Conservation (phyloP, 2,329 filamentous ascomycete species). For the Magnaporthales sp. region DNA sequence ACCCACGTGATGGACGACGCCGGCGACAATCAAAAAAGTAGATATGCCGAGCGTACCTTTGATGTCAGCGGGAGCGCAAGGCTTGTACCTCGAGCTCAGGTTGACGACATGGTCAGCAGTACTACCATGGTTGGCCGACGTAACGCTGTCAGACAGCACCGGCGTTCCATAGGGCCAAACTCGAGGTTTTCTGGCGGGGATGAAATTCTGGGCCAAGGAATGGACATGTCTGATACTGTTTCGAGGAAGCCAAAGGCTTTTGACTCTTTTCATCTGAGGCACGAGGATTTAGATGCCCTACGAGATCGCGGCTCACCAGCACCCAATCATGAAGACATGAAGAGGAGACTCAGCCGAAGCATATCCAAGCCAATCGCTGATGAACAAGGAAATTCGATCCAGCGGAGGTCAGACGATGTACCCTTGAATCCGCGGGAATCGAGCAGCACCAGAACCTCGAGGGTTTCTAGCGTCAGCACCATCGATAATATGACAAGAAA, state of each 20-base stretch:
- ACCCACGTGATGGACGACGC: neutral
- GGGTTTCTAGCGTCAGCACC: neutral
- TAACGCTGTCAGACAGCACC: neutral
- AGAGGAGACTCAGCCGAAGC: neutral
- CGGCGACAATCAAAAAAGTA: neutral
- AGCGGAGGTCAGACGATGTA: neutral
- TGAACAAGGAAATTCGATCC: neutral
- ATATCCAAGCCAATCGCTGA: neutral
- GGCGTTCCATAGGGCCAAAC: neutral
- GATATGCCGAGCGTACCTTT: neutral
- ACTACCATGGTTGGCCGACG: neutral
- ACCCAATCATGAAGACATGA: neutral
- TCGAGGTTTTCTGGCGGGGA: neutral
- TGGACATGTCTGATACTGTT: neutral
- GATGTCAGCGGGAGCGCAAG: neutral
- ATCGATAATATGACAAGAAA: neutral
- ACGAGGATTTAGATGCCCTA: neutral
- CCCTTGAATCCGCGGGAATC: neutral
- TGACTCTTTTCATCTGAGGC: neutral
- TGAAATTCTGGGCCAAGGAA: neutral
- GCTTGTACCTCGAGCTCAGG: neutral
- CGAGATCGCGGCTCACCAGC: slow-evolving; percentile 5
- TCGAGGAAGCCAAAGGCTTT: neutral
- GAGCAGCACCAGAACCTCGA: neutral
- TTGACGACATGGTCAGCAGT: neutral